Conservation (phyloP, 768 basidiomycete genomes). For the Xerocomus potaroensis region DNA sequence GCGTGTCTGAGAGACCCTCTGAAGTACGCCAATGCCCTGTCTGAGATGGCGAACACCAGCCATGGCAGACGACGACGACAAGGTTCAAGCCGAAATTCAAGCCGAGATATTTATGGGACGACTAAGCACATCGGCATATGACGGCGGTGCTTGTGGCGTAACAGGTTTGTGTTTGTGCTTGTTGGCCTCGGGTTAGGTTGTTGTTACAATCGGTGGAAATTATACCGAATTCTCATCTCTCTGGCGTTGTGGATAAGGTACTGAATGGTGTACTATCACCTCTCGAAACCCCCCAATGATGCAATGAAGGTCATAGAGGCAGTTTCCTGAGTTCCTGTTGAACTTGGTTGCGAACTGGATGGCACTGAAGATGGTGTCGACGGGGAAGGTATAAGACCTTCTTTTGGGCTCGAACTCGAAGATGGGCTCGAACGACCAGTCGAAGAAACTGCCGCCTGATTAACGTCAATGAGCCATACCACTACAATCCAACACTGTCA, state of each 20-base stretch:
- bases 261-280: too few relatives aligned
- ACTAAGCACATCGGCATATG: slow-evolving; percentile 16
- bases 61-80: slow-evolving; percentile 12
- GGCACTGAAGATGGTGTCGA: not conserved
- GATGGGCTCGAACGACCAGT: too few relatives aligned
- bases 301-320: not conserved
- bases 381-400: slow-evolving; percentile 6
- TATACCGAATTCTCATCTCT: too few relatives aligned
- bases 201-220: too few relatives aligned
- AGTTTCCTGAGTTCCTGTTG: not conserved
- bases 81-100: not conserved
- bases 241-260: too few relatives aligned
- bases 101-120: slow-evolving; percentile 10
- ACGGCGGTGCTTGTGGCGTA: too few relatives aligned
- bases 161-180: too few relatives aligned
- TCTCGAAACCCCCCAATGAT: too few relatives aligned
- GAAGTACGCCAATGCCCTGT: slow-evolving; percentile 17
- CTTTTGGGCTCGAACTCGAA: not conserved
- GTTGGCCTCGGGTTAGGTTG: too few relatives aligned
- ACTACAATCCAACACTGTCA: slow-evolving; percentile 27
- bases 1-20: slow-evolving; percentile 44
- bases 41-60: slow-evolving; percentile 25
- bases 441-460: slow-evolving; percentile 19
- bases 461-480: slow-evolving; percentile 27
- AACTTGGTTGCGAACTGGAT: not conserved